A percentile compares a stretch with the other conserved stretches of the same genome.
These are phyloP conservation scores for Klebsormidium nitens DNA, from an alignment of 139 green algal genomes.

Conservation along the genomic window DNA sequence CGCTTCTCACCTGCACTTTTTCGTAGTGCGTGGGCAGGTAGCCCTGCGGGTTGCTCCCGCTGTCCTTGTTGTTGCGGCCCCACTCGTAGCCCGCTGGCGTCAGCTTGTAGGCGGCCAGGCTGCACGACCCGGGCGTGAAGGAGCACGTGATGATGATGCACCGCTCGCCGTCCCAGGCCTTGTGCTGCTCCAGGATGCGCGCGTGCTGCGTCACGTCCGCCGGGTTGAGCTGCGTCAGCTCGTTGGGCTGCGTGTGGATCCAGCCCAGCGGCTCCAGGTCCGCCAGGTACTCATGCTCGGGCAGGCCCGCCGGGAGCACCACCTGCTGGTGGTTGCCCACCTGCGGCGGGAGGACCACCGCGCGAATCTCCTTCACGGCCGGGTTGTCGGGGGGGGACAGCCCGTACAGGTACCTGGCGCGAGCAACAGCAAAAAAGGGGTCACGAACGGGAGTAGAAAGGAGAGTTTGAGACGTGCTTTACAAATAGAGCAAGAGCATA, in stretches of 20 bases:
- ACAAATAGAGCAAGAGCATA: no score
- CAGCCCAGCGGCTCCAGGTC: conserved; percentile 98
- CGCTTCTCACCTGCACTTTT: no score
- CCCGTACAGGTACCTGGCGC: conserved; percentile 96
- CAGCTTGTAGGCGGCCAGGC: conserved; percentile 95
- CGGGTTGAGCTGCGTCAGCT: conserved; percentile 84
- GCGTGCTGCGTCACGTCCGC: conserved; percentile 88
- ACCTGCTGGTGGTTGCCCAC: conserved; percentile 93
- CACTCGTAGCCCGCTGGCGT: conserved; percentile 72
- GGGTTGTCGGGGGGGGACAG: conserved; percentile 93
- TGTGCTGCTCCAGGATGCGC: conserved; percentile 88
- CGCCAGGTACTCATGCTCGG: conserved; percentile 92
- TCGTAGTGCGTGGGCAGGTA: conserved; percentile 93
- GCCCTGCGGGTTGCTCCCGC: conserved; percentile 55
- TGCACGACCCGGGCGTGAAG: conserved; percentile 95
- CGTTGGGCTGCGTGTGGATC: conserved; percentile 98
- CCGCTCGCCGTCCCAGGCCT: conserved; percentile 93
- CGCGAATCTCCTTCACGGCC: conserved; percentile 91
- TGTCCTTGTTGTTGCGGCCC: conserved; percentile 77
- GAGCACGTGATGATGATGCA: conserved; percentile 86
- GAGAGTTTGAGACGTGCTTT: no score
- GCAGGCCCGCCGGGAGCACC: conserved; percentile 74
- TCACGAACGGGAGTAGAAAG: no score
- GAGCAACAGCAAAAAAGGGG: no score
- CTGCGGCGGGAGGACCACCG: conserved; percentile 93